These are phyloP conservation scores for Solanum bulbocastanum DNA, from an alignment of 257 asterid species.

Conservation along the genomic window DNA sequence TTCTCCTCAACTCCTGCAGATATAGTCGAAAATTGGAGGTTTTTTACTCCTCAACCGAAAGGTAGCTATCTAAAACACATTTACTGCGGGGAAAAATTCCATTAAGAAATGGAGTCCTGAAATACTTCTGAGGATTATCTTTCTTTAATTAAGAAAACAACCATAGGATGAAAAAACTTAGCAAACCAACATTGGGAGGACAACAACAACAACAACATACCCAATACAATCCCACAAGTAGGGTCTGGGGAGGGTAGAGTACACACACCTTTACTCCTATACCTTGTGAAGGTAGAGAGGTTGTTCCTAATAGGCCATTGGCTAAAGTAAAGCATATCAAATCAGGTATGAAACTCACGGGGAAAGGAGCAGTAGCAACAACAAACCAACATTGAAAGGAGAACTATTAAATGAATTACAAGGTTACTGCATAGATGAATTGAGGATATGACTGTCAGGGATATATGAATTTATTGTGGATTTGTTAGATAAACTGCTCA, in stretches of 20 bases:
- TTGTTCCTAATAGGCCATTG: neutral
- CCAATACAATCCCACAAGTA: neutral
- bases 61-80: neutral
- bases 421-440: neutral
- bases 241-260: neutral
- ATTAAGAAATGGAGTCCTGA: neutral
- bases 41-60: neutral
- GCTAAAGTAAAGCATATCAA: neutral
- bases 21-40: neutral
- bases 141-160: neutral
- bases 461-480: neutral
- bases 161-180: neutral
- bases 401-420: neutral
- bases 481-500: neutral
- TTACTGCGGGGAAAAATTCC: neutral
- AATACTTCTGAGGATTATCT: neutral
- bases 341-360: neutral
- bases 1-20: conserved; percentile 36
- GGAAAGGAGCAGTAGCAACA: neutral
- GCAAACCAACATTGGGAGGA: neutral
- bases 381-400: neutral
- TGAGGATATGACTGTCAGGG: neutral
- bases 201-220: neutral
- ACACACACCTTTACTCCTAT: neutral
- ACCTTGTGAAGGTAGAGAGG: neutral